A percentile compares a stretch with the other conserved stretches of the same genome.
These are phyloP conservation scores for Botrytis paeoniae DNA, from an alignment of 2,329 filamentous ascomycete genomes.

Conservation along the genomic window DNA sequence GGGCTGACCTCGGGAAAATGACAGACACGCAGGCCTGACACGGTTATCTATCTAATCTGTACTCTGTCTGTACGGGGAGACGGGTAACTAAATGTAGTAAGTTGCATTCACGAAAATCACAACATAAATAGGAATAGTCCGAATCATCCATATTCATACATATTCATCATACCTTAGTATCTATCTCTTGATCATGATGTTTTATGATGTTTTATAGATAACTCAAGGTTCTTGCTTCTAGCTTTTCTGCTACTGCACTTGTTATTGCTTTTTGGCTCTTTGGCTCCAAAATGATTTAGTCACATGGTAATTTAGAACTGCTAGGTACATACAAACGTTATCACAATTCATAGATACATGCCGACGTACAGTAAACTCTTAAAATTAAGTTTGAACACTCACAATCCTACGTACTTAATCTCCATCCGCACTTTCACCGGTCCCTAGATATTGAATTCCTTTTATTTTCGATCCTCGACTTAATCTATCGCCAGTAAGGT, in stretches of 20 bases:
- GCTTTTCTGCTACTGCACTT: neutral
- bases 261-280: neutral
- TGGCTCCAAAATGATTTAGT: neutral
- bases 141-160: neutral
- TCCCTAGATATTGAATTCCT: neutral
- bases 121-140: neutral
- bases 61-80: neutral
- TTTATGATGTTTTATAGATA: neutral
- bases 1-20: neutral
- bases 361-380: neutral
- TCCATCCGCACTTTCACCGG: neutral
- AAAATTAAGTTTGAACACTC: neutral
- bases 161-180: neutral
- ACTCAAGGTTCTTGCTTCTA: neutral
- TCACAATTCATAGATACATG: neutral
- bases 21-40: neutral
- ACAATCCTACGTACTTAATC: conserved; percentile 6
- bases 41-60: neutral
- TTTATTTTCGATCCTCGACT: neutral
- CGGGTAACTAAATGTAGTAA: neutral
- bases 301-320: conserved; percentile 1
- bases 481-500: neutral
- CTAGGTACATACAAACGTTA: neutral
- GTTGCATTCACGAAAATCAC: neutral
- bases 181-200: neutral